Evolutionary conservation across 2,329 filamentous ascomycete genomes (phyloP), one percentile per base, ranked within the genome.

Genomic region (Monosporascus sp.): DNA sequence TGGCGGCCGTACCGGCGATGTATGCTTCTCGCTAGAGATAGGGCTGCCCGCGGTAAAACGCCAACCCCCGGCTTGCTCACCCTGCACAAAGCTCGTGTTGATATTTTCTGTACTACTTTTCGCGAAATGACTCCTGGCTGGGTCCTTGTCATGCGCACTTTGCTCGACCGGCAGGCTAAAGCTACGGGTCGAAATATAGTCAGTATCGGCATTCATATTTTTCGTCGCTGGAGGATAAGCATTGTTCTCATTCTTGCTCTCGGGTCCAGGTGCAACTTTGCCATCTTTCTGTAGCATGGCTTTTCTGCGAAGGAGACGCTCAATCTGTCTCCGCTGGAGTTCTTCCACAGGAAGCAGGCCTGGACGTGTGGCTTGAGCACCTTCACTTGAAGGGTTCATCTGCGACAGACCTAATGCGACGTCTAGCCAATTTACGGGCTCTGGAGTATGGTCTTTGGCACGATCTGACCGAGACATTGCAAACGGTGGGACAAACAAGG

Each of bases 71-170:
- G 70, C 59, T 44, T 70, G 65, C 20, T 82, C 76, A 15, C 77
- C 75, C 4, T 78, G 71, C 20, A 75, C 76, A 65, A 86, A 86
- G 39, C 71, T 79, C 18, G 82, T 85, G 65, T 83, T 82, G 59
- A 86, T 85, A 49, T 79, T 81, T 52, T 86, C 81, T 20, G 78
- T 70, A 59, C 79, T 84, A 52, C 68, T 76, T 54, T 74, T 75
- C 39, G 70, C 62, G 54, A 83, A 81, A 3, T 66, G 66, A 42
- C 70, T 66, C 37, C 64, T 67, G 20, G 69, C 63, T n/a, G 70
- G 62, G 9, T 68, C 66, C 6, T 71, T 65, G 11, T 62, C 59
- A 50, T 75, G 73, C 0, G 70, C 70, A 41, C 77, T 72, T 52
- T 76, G 69, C 54, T 75, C 69, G 53, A 73, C 57, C 37, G 74